Conservation (phyloP, 2,329 filamentous ascomycete species). For the Aplosporella prunicola region DNA sequence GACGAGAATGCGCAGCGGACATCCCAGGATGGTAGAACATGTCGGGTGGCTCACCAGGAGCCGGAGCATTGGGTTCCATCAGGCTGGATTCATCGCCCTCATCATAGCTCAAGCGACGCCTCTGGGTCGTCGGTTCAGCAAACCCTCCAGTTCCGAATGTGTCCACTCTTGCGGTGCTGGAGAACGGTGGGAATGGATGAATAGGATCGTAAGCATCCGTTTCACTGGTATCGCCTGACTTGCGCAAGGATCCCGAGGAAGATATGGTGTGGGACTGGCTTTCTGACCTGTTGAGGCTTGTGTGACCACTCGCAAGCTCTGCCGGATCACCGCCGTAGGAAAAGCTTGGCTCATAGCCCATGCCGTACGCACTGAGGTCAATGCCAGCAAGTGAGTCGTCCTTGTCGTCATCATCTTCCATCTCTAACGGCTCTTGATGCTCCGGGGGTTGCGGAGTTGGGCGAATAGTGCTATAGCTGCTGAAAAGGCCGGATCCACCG, state of each 20-base stretch:
- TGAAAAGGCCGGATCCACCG: conserved; percentile 45
- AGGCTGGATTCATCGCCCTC: conserved; percentile 69
- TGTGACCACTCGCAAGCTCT: conserved; percentile 28
- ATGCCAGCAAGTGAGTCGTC: conserved; percentile 65
- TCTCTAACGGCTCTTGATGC: conserved; percentile 29
- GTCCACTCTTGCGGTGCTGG: conserved; percentile 63
- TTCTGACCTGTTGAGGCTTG: conserved; percentile 17
- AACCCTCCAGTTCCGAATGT: conserved; percentile 85
- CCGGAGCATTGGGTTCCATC: conserved; percentile 32
- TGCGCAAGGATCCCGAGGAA: conserved; percentile 36
- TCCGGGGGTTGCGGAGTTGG: conserved; percentile 19
- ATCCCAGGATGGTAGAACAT: conserved; percentile 90
- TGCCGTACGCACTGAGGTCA: conserved; percentile 66
- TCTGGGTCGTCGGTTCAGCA: conserved; percentile 55
- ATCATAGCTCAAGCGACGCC: conserved; percentile 74
- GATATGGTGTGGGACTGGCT: conserved; percentile 31
- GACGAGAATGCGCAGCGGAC: conserved; percentile 42
- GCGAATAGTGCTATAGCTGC: conserved; percentile 34
- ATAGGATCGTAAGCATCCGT: conserved; percentile 42
- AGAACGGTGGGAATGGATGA: conserved; percentile 49
- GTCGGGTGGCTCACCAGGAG: conserved; percentile 60
- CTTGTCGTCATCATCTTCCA: conserved; percentile 39
- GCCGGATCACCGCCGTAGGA: conserved; percentile 48
- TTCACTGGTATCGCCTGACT: conserved; percentile 34
- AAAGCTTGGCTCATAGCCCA: conserved; percentile 56